These are phyloP conservation scores for Leccinum pseudoinsigne DNA, from an alignment of 1,284 basidiomycete species.

Conservation along the genomic window DNA sequence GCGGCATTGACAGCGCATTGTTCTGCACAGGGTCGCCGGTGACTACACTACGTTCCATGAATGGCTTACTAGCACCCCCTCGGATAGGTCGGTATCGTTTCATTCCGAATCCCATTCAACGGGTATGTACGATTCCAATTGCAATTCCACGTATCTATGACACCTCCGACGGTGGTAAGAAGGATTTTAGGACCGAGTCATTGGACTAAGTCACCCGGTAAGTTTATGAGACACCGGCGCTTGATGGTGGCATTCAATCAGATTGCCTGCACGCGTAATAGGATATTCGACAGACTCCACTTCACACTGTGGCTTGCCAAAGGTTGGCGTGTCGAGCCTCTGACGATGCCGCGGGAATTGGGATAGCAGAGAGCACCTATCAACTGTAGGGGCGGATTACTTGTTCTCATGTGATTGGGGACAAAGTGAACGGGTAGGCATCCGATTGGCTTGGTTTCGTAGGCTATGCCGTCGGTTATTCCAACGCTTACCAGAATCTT, in stretches of 20 bases:
- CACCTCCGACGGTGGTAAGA: background rate
- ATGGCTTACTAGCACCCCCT: background rate
- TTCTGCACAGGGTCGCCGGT: background rate
- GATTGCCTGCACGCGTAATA: background rate
- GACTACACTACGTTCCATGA: background rate
- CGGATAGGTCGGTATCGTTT: background rate
- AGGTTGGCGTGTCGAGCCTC: background rate
- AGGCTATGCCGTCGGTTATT: slow-evolving; percentile 17
- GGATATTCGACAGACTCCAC: background rate
- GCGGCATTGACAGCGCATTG: background rate
- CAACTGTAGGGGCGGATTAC: background rate
- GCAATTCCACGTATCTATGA: background rate
- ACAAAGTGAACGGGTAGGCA: background rate
- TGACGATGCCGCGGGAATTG: background rate
- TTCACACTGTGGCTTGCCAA: too few relatives aligned
- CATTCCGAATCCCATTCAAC: background rate
- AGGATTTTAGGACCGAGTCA: background rate
- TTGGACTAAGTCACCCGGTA: slow-evolving; percentile 20
- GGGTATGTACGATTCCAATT: background rate
- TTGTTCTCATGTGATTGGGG: background rate
- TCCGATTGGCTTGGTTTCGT: slow-evolving; percentile 16
- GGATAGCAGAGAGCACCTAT: too few relatives aligned
- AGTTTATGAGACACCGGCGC: slow-evolving; percentile 14
- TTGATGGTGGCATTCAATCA: background rate
- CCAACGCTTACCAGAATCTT: slow-evolving; percentile 3